phyloP scores from a whole-genome alignment of 1,139 yeast genomes.

The Yamadazyma diospyri region DNA sequence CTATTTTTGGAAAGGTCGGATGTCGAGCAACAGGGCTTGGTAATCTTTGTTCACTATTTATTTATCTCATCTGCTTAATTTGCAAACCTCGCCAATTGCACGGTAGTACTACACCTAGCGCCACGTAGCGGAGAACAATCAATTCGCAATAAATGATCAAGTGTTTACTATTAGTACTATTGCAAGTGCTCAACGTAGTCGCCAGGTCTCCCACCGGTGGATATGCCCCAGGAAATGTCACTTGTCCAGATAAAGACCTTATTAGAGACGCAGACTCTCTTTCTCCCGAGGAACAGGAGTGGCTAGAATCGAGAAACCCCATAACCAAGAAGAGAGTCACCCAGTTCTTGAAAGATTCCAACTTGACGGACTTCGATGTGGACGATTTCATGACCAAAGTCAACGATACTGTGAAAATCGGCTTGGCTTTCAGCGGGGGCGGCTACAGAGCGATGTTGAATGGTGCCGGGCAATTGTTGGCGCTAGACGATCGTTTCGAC shows the following conservation, averaged over 20 bases:
- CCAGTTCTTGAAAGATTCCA: constrained; percentile 57
- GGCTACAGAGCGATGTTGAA: constrained; percentile 46
- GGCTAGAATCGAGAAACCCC: constrained; percentile 52
- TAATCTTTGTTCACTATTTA: too few species aligned
- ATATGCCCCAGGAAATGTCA: constrained; percentile 64
- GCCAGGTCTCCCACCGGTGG: constrained; percentile 45
- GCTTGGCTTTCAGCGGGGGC: constrained; percentile 45
- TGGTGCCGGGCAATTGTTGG: constrained; percentile 44
- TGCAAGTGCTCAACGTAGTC: background rate
- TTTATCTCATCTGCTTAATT: too few species aligned
- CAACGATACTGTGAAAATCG: constrained; percentile 34
- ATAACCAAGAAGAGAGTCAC: constrained; percentile 54
- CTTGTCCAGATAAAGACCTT: constrained; percentile 46
- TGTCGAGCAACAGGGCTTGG: too few species aligned
- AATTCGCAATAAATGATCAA: too few species aligned
- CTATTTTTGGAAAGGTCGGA: too few species aligned
- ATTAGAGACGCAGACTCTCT: constrained; percentile 26
- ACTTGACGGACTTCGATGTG: constrained; percentile 63
- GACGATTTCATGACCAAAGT: constrained; percentile 42
- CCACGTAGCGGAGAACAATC: too few species aligned
- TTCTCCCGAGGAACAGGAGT: constrained; percentile 36
- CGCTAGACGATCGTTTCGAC: constrained; percentile 30
- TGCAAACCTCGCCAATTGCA: too few species aligned
- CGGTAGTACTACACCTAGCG: too few species aligned
- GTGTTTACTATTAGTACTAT: background rate